Percentiles rank a stretch among this genome's conserved stretches.
phyloP scores from a whole-genome alignment of 352 stramenopile species.

The Globisporangium spinosum region DNA sequence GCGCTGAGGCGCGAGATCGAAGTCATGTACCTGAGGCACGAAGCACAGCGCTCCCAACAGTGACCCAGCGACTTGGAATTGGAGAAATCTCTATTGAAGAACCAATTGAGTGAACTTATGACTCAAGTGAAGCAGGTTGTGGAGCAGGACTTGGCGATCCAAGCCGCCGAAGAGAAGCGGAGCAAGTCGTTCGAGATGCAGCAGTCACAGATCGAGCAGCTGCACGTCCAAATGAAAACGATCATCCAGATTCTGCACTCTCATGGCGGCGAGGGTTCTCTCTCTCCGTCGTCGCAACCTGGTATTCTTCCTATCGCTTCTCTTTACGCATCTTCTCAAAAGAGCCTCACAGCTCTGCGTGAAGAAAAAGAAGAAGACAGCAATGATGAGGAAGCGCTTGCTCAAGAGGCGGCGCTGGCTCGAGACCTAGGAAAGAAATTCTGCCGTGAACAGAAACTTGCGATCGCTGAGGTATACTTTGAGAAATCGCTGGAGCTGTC shows the following conservation, averaged over 20 bases:
- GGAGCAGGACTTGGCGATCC: background rate
- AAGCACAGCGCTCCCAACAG: conserved; percentile 20
- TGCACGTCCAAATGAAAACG: conserved; percentile 57
- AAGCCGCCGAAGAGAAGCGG: background rate
- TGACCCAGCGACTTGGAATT: background rate
- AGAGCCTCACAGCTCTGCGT: background rate
- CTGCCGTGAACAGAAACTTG: conserved; percentile 38
- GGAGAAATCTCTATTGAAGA: background rate
- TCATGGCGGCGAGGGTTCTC: background rate
- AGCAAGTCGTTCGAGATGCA: conserved; percentile 3
- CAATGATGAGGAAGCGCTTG: conserved; percentile 29
- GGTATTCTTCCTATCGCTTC: background rate
- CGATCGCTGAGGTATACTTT: conserved; percentile 56
- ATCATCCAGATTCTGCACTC: conserved; percentile 40
- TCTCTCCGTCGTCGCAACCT: background rate
- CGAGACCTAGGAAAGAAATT: conserved; percentile 63
- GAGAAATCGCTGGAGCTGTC: conserved; percentile 52
- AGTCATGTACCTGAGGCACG: conserved; percentile 45
- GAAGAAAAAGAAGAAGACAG: background rate
- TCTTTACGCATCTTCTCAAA: background rate
- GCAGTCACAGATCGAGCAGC: conserved; percentile 46
- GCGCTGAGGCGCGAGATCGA: conserved; percentile 52
- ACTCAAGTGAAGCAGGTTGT: background rate
- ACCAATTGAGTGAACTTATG: background rate
- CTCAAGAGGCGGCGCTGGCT: conserved; percentile 55